Evolutionary conservation across 805 yeast genomes (phyloP).

Genomic region (Zygosaccharomyces rouxii): DNA sequence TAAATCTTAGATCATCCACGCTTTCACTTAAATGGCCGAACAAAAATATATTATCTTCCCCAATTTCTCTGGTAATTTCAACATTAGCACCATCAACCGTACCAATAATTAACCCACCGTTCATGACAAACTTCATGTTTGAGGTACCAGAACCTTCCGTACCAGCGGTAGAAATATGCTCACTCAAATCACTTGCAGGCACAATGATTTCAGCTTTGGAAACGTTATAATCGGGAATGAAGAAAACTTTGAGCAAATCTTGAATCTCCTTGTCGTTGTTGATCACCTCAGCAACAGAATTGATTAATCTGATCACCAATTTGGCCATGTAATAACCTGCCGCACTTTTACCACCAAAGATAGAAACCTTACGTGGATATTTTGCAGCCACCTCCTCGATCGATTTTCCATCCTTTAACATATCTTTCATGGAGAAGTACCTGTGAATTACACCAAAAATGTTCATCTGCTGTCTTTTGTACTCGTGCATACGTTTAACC

Average conservation of each 20-base stretch:
- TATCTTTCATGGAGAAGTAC: conserved; percentile 66
- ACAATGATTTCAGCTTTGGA: conserved; percentile 87
- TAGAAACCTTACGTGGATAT: conserved; percentile 68
- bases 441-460: conserved; percentile 85
- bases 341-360: conserved; percentile 94
- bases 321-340: conserved; percentile 98
- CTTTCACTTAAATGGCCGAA: conserved; percentile 89
- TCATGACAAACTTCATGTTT: conserved; percentile 90
- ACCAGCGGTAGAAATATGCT: conserved; percentile 95
- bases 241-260: conserved; percentile 77
- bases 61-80: conserved; percentile 89
- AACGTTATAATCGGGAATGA: conserved; percentile 88
- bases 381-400: conserved; percentile 54
- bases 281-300: conserved; percentile 73
- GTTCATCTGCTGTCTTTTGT: conserved; percentile 91
- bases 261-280: conserved; percentile 73
- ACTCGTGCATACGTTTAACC: conserved; percentile 93
- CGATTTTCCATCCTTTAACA: conserved; percentile 40
- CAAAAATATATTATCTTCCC: conserved; percentile 86
- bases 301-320: conserved; percentile 79
- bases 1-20: conserved; percentile 78
- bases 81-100: conserved; percentile 97
- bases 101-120: conserved; percentile 91
- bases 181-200: conserved; percentile 87
- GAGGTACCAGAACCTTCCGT: conserved; percentile 96